Evolutionary conservation across 2,329 filamentous ascomycete species (phyloP), one percentile per base, ranked within the genome.

Genomic region (Fusarium nisikadoi): DNA sequence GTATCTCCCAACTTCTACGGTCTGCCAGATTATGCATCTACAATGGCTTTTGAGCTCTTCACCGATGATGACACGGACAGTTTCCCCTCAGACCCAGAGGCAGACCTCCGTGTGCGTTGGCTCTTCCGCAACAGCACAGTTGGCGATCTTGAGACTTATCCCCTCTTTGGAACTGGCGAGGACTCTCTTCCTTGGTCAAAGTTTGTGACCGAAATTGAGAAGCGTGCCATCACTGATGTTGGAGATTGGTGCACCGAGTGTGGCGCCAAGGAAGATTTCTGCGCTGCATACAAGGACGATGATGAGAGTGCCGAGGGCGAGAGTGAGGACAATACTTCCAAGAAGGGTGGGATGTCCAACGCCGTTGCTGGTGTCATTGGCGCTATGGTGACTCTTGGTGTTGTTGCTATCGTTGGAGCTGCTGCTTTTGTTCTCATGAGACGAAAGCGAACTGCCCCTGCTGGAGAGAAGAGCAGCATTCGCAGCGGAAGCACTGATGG

Each of bases 31-130:
- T 81, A 81, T 29, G 80, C 80, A 2, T 78, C 79, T n/a, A 81
- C 80, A 53, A 79, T 81, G 77, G 71, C 75, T 2, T 81, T 81
- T 49, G 80, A 81, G 75, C 76, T 81, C n/a, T 78, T 78, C 62
- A 79, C 65, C 38, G 31, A 70, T 42, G 62, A 71, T 36, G 47
- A 75, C 49, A 52, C 54, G 0, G 65, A 76, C 4, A 42, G 49
- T 8, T 81, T 81, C 67, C 80, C 80, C 1, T 67, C 66, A 2
- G 57, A 77, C 17, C 59, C 62, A 4, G 66, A 75, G 12, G 69
- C 50, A 25, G 76, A 80, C 11, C 73, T 81, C 3, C 75, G 72
- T 4, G 79, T 81, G 17, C 80, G 80, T 43, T 81, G 78, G 68
- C 59, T 81, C 25, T 79, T 81, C 76, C 74, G 75, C n/a, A 81